Conservation (phyloP, 768 basidiomycete species). For the Candolleomyces eurysporus region DNA sequence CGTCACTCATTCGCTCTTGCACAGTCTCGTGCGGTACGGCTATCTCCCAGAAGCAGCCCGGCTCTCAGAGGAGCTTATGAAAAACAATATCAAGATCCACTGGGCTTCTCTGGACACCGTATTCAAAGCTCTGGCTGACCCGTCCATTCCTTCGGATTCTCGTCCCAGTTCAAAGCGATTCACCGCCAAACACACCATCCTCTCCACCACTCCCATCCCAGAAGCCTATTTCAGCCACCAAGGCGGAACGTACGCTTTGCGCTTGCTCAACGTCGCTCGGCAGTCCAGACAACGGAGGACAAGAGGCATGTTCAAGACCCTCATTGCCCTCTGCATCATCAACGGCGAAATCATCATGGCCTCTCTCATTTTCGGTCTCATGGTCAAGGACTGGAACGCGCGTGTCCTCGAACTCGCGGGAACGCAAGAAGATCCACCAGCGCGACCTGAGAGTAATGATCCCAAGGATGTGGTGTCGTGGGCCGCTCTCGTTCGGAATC, state of each 20-base stretch:
- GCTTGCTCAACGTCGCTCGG: conserved; percentile 53
- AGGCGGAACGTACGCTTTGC: conserved; percentile 43
- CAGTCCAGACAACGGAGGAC: conserved; percentile 53
- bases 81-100: conserved; percentile 49
- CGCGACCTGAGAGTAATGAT: background rate
- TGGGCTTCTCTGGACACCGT: conserved; percentile 48
- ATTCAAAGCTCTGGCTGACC: conserved; percentile 26
- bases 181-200: conserved; percentile 12
- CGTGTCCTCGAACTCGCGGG: conserved; percentile 22
- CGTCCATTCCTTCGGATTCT: background rate
- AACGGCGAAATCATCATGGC: conserved; percentile 82
- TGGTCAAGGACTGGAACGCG: conserved; percentile 64
- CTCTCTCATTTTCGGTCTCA: conserved; percentile 62
- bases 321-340: conserved; percentile 64
- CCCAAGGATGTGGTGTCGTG: background rate
- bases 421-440: background rate
- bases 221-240: conserved; percentile 36
- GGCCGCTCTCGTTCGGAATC: conserved; percentile 1
- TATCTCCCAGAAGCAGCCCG: conserved; percentile 44
- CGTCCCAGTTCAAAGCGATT: background rate
- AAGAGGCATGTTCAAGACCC: conserved; percentile 55
- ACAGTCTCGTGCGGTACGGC: conserved; percentile 57
- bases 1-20: conserved; percentile 61
- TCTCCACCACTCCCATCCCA: conserved; percentile 26
- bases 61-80: conserved; percentile 52